Evolutionary conservation across 768 basidiomycete species (phyloP).

Genomic region (Leccinum uliginosum): DNA sequence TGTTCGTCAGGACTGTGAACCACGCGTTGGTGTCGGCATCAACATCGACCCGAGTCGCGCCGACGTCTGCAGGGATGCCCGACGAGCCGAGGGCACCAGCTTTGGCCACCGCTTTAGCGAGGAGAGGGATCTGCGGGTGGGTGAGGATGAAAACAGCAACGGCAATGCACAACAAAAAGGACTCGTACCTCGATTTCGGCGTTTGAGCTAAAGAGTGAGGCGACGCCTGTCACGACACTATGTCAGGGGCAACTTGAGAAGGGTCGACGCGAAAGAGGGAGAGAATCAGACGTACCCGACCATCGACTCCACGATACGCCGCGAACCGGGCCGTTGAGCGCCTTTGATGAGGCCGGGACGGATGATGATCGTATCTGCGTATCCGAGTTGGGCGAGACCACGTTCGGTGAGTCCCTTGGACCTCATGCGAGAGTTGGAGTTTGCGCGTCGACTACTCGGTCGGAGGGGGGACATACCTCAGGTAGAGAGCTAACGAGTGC

Average conservation of each 20-base stretch:
- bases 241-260: not conserved
- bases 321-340: slow-evolving; percentile 38
- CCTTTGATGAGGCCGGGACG: slow-evolving; percentile 55
- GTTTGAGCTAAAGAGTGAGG: slow-evolving; percentile 35
- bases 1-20: slow-evolving; percentile 57
- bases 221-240: slow-evolving; percentile 36
- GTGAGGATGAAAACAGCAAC: no score
- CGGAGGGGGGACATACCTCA: slow-evolving; percentile 30
- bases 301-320: slow-evolving; percentile 37
- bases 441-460: not conserved
- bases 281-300: slow-evolving; percentile 34
- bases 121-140: slow-evolving; percentile 41
- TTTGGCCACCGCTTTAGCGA: slow-evolving; percentile 50
- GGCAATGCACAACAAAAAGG: no score
- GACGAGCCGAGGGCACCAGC: slow-evolving; percentile 55
- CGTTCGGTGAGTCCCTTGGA: slow-evolving; percentile 75
- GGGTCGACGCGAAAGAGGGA: not conserved
- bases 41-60: slow-evolving; percentile 33
- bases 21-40: slow-evolving; percentile 27
- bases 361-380: slow-evolving; percentile 66
- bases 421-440: slow-evolving; percentile 35
- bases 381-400: slow-evolving; percentile 62
- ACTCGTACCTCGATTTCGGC: slow-evolving; percentile 43
- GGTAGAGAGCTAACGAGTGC: slow-evolving; percentile 49
- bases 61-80: slow-evolving; percentile 40